phyloP scores from a whole-genome alignment of 1,139 yeast species.

The Kurtzmaniella quercitrusa region DNA sequence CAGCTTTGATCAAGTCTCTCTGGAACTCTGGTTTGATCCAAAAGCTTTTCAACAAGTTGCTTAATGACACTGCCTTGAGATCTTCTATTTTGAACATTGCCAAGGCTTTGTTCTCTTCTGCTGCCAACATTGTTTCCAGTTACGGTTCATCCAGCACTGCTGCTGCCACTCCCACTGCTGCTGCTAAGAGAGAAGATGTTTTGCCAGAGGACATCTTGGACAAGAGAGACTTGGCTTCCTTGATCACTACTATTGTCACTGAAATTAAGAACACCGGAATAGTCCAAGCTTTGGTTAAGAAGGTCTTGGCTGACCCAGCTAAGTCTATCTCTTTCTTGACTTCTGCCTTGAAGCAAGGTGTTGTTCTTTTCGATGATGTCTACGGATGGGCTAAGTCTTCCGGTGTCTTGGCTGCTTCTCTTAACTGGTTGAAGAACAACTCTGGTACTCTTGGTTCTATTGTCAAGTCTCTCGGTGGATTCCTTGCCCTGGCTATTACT shows the following conservation, averaged over 20 bases:
- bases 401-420: conserved; percentile 32
- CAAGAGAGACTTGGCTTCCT: conserved; percentile 35
- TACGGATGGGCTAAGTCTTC: conserved; percentile 36
- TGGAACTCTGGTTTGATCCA: conserved; percentile 43
- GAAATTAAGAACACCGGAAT: conserved; percentile 36
- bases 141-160: conserved; percentile 14
- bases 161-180: conserved; percentile 13
- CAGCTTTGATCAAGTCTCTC: conserved; percentile 39
- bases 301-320: conserved; percentile 36
- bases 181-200: conserved; percentile 19
- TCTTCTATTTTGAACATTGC: conserved; percentile 33
- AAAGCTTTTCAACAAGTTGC: conserved; percentile 28
- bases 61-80: conserved; percentile 33
- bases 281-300: conserved; percentile 26
- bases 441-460: conserved; percentile 21
- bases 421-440: conserved; percentile 26
- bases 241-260: conserved; percentile 23
- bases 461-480: conserved; percentile 24
- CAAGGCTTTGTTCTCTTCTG: conserved; percentile 31
- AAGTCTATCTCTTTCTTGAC: conserved; percentile 31
- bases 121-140: conserved; percentile 24
- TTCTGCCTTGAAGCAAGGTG: conserved; percentile 31
- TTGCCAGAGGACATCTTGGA: conserved; percentile 21
- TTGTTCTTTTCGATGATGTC: conserved; percentile 32
- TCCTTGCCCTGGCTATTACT: conserved; percentile 20